A percentile compares a stretch with the other conserved stretches of the same genome.
Evolutionary conservation across 1,139 yeast genomes (phyloP).

Genomic region (Yamadazyma blattariae): DNA sequence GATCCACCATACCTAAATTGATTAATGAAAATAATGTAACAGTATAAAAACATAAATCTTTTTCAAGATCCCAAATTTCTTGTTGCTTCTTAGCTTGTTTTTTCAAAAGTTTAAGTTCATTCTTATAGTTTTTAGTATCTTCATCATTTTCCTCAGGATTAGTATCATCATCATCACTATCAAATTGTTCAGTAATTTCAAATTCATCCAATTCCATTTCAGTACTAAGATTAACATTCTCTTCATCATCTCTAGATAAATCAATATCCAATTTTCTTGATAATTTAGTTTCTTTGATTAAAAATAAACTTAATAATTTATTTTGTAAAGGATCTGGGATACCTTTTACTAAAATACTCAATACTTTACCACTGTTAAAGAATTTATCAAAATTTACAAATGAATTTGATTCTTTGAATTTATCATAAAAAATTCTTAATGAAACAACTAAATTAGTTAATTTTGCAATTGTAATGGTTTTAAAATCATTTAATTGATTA

Average conservation of each 20-base stretch:
- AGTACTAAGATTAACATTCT: conserved; percentile 42
- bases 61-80: conserved; percentile 35
- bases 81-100: conserved; percentile 12
- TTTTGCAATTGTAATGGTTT: conserved; percentile 24
- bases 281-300: conserved; percentile 32
- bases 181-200: conserved; percentile 26
- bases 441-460: conserved; percentile 32
- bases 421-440: conserved; percentile 31
- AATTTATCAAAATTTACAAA: conserved; percentile 28
- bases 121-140: conserved; percentile 9
- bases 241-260: conserved; percentile 55
- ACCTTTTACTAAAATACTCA: conserved; percentile 11
- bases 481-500: conserved; percentile 20
- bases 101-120: conserved; percentile 7
- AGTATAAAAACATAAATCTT: conserved; percentile 47
- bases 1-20: conserved; percentile 36
- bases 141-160: conserved; percentile 21
- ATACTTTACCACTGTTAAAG: conserved; percentile 17
- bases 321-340: conserved; percentile 24
- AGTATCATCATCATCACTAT: conserved; percentile 15
- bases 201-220: conserved; percentile 1
- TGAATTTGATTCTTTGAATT: conserved; percentile 21
- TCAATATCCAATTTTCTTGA: conserved; percentile 27
- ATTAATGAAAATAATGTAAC: conserved; percentile 49
- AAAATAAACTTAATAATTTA: conserved; percentile 26